Base-by-base conservation (phyloP, 257 asterid genomes). In the Knoxia roxburghii region DNA sequence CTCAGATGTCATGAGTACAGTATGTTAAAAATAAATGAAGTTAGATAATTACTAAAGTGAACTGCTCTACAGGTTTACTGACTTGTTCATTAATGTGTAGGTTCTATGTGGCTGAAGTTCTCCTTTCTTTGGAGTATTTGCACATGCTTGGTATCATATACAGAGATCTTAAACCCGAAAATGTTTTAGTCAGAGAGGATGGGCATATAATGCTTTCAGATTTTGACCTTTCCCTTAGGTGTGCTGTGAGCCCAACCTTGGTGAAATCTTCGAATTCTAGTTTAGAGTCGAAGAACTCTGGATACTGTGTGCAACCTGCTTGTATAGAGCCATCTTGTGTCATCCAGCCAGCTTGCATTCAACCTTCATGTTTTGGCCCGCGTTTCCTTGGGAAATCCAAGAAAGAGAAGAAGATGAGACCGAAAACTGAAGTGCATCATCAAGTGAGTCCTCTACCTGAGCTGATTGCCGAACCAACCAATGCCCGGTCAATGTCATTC, bases 141-240 rank as follows among this genome's bases (percentile, higher is more conserved):
- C 90, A 85, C 82, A 85, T 85, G 90, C 90, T 85, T 37, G 90
- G 90, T 40, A 85, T 85, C 78, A 76, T 85, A 46, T 85, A 85
- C 73, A 73, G 90, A 74, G 90, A 85, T 68, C 86, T 85, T 46
- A 85, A 85, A 72, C 90, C 90, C 23, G 90, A 85, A 74, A 85
- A 85, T 61, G 84, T 82, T 61, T 70, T 85, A 50, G 90, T 85
- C 46, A 79, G 90, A 66, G 90, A 80, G 74, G 90, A 85, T 50
- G 90, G 90, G 6, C 90, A 85, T 67, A 85, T 85, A 70, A 85
- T 85, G 90, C 88, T 85, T 70, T 85, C 90, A 23, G 88, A 85
- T 77, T 85, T 85, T 49, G 90, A 85, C 80, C 88, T 85, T 61
- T 82, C 88, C 21, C 76, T 85, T 58, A 79, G 88, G 50, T 85